Evolutionary conservation across 371 early-diverging fungal species (phyloP).

Genomic region (Cokeromyces recurvatus): DNA sequence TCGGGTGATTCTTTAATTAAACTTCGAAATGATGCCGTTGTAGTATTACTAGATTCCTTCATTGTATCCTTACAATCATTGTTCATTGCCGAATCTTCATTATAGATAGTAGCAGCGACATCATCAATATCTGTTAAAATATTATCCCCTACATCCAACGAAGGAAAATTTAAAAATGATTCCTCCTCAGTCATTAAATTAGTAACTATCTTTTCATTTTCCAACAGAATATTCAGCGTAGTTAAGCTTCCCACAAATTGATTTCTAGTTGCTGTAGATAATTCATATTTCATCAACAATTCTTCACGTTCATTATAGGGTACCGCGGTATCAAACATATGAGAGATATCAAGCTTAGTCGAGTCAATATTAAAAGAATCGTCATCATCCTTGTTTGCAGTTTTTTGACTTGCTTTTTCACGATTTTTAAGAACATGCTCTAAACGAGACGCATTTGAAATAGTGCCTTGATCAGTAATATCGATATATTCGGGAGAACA

Average conservation of each 20-base stretch:
- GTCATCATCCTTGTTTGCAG: not conserved
- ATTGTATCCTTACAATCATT: too few species aligned
- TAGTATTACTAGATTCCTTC: not conserved
- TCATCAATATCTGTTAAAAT: conserved; percentile 5
- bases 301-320: conserved; percentile 9
- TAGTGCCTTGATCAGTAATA: conserved; percentile 20
- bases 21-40: too few species aligned
- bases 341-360: conserved; percentile 4
- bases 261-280: conserved; percentile 14
- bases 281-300: conserved; percentile 18
- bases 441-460: conserved; percentile 21
- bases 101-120: not conserved
- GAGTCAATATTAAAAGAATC: too few species aligned
- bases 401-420: conserved; percentile 1
- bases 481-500: conserved; percentile 21
- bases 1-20: too few species aligned
- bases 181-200: conserved; percentile 13
- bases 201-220: too few species aligned
- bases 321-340: conserved; percentile 7
- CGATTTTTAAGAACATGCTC: conserved; percentile 12
- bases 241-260: conserved; percentile 31
- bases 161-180: not conserved
- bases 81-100: not conserved
- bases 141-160: conserved; percentile 5
- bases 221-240: conserved; percentile 34